Percentiles rank a stretch among this genome's conserved stretches.
Conservation (phyloP, 257 asterid species). For the Echites panduratus region DNA sequence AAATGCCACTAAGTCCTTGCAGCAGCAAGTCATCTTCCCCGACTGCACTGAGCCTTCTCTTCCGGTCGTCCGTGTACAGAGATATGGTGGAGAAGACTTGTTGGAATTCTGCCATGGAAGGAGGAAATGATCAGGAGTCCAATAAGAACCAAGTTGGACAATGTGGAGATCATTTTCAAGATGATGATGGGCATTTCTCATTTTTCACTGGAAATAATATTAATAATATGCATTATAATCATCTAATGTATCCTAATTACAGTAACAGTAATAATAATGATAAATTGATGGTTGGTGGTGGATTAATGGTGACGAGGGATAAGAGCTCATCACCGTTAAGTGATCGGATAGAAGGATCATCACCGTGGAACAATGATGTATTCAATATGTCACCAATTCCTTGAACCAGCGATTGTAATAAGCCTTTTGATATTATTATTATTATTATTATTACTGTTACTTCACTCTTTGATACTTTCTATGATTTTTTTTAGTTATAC, state of each 20-base stretch:
- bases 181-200: conserved; percentile 14
- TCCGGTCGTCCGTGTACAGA: conserved; percentile 60
- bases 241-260: too few relatives aligned
- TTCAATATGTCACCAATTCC: not conserved
- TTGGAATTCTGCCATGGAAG: conserved; percentile 10
- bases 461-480: too few relatives aligned
- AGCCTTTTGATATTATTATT: not conserved
- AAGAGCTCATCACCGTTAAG: conserved; percentile 15
- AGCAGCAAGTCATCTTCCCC: conserved; percentile 43
- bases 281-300: not conserved
- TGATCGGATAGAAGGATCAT: conserved; percentile 16
- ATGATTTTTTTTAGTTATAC: too few relatives aligned
- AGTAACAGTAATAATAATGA: too few relatives aligned
- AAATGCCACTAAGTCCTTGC: conserved; percentile 49
- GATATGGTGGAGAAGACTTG: conserved; percentile 53
- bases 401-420: not conserved
- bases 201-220: conserved; percentile 21
- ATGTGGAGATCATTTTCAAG: not conserved
- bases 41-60: conserved; percentile 61
- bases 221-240: too few relatives aligned
- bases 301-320: conserved; percentile 21
- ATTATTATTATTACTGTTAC: too few relatives aligned
- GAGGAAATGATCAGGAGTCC: conserved; percentile 9
- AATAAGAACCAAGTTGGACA: conserved; percentile 6
- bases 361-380: conserved; percentile 24